Conservation (phyloP, 2,329 filamentous ascomycete species). For the Nemania serpens region DNA sequence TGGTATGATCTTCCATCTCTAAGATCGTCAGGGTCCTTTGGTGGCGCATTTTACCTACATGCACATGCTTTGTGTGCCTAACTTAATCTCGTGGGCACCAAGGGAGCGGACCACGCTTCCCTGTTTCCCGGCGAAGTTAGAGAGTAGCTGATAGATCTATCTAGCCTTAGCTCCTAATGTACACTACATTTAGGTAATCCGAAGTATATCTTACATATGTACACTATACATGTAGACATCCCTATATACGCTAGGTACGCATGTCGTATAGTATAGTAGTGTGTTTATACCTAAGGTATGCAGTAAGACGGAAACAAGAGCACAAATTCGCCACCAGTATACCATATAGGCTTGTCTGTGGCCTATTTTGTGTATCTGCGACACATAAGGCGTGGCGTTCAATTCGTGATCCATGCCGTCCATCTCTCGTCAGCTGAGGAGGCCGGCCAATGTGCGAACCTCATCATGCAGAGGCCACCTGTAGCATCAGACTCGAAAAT, state of each 20-base stretch:
- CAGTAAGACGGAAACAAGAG: constrained; percentile 12
- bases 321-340: constrained; percentile 13
- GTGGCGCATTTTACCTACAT: constrained; percentile 21
- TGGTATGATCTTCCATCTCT: neutral
- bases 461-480: neutral
- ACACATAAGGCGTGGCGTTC: constrained; percentile 11
- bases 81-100: neutral
- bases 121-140: constrained; percentile 22
- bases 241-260: too few relatives aligned
- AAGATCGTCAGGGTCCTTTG: constrained; percentile 39
- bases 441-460: neutral
- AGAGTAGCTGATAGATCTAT: too few relatives aligned
- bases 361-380: constrained; percentile 13
- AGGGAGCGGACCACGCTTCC: constrained; percentile 15
- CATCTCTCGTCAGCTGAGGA: constrained; percentile 22
- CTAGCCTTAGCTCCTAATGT: too few relatives aligned
- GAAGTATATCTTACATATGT: too few relatives aligned
- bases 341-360: neutral
- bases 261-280: too few relatives aligned
- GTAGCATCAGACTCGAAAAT: neutral
- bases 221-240: neutral
- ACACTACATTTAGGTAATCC: neutral
- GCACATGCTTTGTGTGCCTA: too few relatives aligned
- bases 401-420: constrained; percentile 15
- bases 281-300: neutral